Base-by-base conservation (phyloP, 345 rosid genomes). In the Syzygium oleosum region DNA sequence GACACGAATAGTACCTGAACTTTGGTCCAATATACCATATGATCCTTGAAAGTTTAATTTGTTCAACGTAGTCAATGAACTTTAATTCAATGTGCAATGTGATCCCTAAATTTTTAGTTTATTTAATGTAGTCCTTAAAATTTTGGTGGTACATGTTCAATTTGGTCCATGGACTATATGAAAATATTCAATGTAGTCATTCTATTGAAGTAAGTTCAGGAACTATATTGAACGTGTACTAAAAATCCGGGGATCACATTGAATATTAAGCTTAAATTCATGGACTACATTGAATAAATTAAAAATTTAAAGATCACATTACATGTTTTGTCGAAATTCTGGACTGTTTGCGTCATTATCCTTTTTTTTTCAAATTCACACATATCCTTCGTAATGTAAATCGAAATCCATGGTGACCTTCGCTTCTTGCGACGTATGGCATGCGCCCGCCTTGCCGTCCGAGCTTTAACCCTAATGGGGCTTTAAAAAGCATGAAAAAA, bases 51-150 rank as follows among this genome's bases (percentile, higher is more conserved):
- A 9, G 23, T 56, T 56, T 2, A 56, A 2, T 59, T 59, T 59
- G 7, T 59, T 59, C 0, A 59, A 27, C 27, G 0, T 59, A 43
- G 46, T 59, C 7, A 4, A 1, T 25, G 3, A 59, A 59, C 12
- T 59, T 25, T 56, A 56, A 11, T 4, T 7, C 11, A 4, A 11
- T 56, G 0, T 56, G 2, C 2, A 56, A 10, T 10, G 2, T 9
- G n/a, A 11, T 56, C 0, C 13, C 0, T 56, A 23, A 56, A 56
- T 2, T 56, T 56, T 56, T 2, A 23, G 0, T 59, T 59, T 59
- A 7, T 59, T 59, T 0, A 59, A 59, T 59, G 0, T 59, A 2
- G 2, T 25, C 0, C 2, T 0, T 0, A 0, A 25, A 58, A 0
- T 25, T 25, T 58, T 58, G 6, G 0, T 58, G 6, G 0, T 5